Evolutionary conservation across 176 grass and related monocot genomes (phyloP), one percentile per base, ranked within the genome.

Genomic region (Carex parvula): DNA sequence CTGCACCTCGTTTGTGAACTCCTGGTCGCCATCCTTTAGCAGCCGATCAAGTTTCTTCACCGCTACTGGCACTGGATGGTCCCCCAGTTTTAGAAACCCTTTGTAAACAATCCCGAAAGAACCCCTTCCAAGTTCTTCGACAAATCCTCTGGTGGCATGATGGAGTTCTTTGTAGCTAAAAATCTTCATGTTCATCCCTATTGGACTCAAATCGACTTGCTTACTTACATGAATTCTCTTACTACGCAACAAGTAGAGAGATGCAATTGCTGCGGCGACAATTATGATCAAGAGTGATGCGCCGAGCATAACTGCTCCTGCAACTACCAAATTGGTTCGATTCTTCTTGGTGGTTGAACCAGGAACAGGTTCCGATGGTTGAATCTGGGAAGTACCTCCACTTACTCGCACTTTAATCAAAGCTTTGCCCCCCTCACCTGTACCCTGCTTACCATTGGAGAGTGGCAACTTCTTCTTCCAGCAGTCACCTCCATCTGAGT

Each of bases 401-500:
- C 33, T 76, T 46, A 59, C 62, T 22, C 70, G 16, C 68, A 89
- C 84, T 84, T 89, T 87, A 39, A 92, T 81, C 8, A 87, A 44
- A 13, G 82, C 41, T 3, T 2, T 89, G 21, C 66, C 60, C 21
- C 78, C n/a, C 0, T 79, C 50, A 18, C 9, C 8, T 10, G 29
- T 56, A 11, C 72, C 83, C 5, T 77, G 64, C 60, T 18, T 85
- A 32, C 84, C 90, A 52, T 86, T 86, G 10, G 90, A 86, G 16
- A 89, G 55, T 5, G 90, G 84, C 24, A 85, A 71, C 84, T 89
- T 92, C 66, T 87, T 92, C 59, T 89, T 87, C 84, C 67, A 86
- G 50, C 90, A 92, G 0, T 39, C 48, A 16, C 13, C 5, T 0
- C 70, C 37, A 39, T 39, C 37, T 39, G 37, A 35, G n/a, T 30